These are phyloP conservation scores for Acanthamoeba triangularis DNA, from an alignment of 208 protist genomes.

Conservation along the genomic window DNA sequence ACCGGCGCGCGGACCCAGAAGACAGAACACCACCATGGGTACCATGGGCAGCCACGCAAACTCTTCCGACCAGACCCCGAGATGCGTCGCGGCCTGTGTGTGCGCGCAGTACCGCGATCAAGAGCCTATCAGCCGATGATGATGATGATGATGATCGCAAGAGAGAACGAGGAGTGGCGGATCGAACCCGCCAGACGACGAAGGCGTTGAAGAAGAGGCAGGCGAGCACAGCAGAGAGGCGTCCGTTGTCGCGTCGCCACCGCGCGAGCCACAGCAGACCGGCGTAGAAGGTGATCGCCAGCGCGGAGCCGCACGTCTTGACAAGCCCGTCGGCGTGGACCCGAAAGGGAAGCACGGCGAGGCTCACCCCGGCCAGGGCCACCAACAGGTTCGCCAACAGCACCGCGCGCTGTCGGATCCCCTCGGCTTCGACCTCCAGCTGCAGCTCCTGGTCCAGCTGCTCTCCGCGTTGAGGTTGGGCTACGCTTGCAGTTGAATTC, in stretches of 20 bases:
- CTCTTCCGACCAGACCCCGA: not conserved
- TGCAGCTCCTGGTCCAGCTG: too few species aligned
- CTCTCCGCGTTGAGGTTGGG: too few species aligned
- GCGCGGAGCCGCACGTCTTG: not conserved
- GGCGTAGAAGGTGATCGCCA: not conserved
- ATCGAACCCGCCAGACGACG: not conserved
- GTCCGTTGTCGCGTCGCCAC: constrained; percentile 2
- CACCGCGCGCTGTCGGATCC: not conserved
- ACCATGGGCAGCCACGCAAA: constrained; percentile 21
- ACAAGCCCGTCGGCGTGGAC: not conserved
- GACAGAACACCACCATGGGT: constrained; percentile 13
- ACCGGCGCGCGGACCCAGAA: not conserved
- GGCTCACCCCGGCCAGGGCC: not conserved
- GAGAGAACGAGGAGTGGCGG: too few species aligned
- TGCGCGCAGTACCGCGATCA: too few species aligned
- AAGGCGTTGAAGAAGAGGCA: not conserved
- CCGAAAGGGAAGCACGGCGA: not conserved
- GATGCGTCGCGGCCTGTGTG: not conserved
- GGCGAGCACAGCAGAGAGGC: not conserved
- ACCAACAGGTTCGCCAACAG: constrained; percentile 8
- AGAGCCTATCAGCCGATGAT: not conserved
- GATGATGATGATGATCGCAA: too few species aligned
- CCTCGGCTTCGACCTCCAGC: not conserved
- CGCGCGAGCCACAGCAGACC: constrained; percentile 1
- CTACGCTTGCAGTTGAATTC: too few species aligned